Evolutionary conservation across 2,329 filamentous ascomycete species (phyloP), one percentile per base, ranked within the genome.

Genomic region (Aureobasidium subglaciale): DNA sequence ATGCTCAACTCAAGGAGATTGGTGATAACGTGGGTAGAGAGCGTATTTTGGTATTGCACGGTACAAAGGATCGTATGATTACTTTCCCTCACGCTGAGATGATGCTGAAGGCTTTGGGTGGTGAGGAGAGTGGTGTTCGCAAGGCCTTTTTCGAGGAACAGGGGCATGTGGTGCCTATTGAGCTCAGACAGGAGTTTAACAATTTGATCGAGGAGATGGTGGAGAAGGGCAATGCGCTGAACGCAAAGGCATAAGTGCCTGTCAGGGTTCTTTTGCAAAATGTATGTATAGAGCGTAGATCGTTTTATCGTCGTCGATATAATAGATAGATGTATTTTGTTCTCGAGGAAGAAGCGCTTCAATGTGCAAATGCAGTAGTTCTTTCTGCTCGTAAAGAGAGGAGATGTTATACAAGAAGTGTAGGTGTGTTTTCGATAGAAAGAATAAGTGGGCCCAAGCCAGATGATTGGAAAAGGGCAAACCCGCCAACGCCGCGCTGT

Each of bases 31-130:
- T 96, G 1, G 88, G 88, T 0, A 77, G 87, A 53, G 80, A 86
- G 60, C 75, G 89, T 29, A 91, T 96, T 60, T 70, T 88, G 63
- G 81, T 95, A 5, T 69, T 92, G 61, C 90, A 95, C 69, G 90
- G 90, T 7, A 84, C 79, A 0, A 71, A 71, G 9, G 90, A 96
- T 70, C 75, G 76, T n/a, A 90, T 96, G 86, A 86, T 96, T 62
- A 82, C 80, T 4, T 76, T 85, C 45, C 78, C 78, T 5, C 87
- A 93, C 66, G 89, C 82, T 0, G 73, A 82, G 64, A 80, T 85
- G 68, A 70, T 96, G 60, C 81, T 87, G 56, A 75, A 82, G 49
- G 78, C 80, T 41, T 64, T 96, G 61, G 87, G 88, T 1, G 83
- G 75, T 56, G 74, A 66, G 38, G 72, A 75, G 32, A 70, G 73